Evolutionary conservation across 75 land plant genomes (phyloP), one percentile per base, ranked within the genome.

Genomic region (Pinus taeda): DNA sequence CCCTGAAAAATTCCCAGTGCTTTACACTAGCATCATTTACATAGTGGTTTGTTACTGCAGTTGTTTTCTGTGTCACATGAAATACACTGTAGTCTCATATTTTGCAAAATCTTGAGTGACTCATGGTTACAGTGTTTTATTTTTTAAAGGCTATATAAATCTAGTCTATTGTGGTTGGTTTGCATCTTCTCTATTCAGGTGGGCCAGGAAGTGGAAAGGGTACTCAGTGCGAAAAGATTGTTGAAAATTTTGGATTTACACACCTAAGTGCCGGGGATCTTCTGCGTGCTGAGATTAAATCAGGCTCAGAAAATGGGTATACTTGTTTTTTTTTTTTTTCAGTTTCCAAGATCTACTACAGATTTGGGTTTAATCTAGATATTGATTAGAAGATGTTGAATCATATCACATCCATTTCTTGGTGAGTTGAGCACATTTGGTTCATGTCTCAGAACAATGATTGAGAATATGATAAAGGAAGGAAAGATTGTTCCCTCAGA

Each of bases 121-220:
- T 37, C 2, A 37, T 45, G 53, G 7, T 45, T 9, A 45, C 53
- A 45, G 8, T 45, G 9, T 45, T 45, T 45, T 45, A 3, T 37
- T 37, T 37, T 37, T 3, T 37, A 37, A 37, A 37, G 39, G 39
- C 1, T 37, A 37, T 37, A 37, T 37, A 37, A 26, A 37, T 37
- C 39, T 37, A 37, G 39, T 37, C 39, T 37, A 45, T 7, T 45
- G 8, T 7, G 8, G 53, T 45, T 45, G 9, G 53, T 45, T 45
- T 1, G 0, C 53, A 45, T 45, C 8, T 60, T 60, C 45, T 75
- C 11, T 60, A 6, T 33, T 20, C 39, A 92, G 97, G 95, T 77
- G 97, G 97, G n/a, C 97, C 97, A 62, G 97, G 97, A 30, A 94
- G 95, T 83, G 97, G 97, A 57, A 94, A 94, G 67, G 97, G 97